Base-by-base conservation (phyloP, 2,329 filamentous ascomycete species). In the Colletotrichum zoysiae region DNA sequence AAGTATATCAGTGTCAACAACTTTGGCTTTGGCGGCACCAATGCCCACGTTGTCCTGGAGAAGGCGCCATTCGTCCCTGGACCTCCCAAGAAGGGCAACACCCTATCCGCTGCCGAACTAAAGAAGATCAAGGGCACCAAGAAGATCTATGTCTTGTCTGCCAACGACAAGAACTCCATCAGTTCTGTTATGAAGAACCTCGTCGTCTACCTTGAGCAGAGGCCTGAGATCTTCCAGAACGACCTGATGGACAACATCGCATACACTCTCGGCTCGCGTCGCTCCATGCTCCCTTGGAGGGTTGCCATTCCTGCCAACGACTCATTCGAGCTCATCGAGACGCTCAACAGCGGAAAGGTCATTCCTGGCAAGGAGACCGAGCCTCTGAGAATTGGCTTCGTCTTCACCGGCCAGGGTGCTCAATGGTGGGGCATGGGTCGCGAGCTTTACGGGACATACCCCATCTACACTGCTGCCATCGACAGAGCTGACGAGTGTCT, bases 1-100 rank as follows among this genome's bases (percentile, higher is more conserved):
- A 84, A 83, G 73, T 85, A 84, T 74, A 82, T 86, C 70, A 86
- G 85, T 73, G 79, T 87, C 70, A 87, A 87, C 71, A 71, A 59
- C 58, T 87, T 87, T 60, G 85, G 85, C 0, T 85, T 83, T 35
- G 84, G 83, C 26, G 84, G 81, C 55, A 83, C 84, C 18, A 86
- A 86, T 74, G 83, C 82, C 5, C 84, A 86, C 74, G 79, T 68
- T n/a, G 80, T 86, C 2, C 75, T 85, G 12, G 80, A 82, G 67
- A 79, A 78, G 30, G 79, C 82, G 1, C 81, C 83, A 0, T 82
- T 82, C 67, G 44, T 62, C 5, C 60, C 66, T 16, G 55, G 30
- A 2, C 40, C 65, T 11, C 40, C 65, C 14, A 67, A 64, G 35
- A 70, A 58, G 46, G 61, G 71, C 42, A 78, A 78, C 65, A 79